Percentiles rank a stretch among this genome's conserved stretches.
These are phyloP conservation scores for Starmera amethionina DNA, from an alignment of 805 yeast species.

Conservation along the genomic window DNA sequence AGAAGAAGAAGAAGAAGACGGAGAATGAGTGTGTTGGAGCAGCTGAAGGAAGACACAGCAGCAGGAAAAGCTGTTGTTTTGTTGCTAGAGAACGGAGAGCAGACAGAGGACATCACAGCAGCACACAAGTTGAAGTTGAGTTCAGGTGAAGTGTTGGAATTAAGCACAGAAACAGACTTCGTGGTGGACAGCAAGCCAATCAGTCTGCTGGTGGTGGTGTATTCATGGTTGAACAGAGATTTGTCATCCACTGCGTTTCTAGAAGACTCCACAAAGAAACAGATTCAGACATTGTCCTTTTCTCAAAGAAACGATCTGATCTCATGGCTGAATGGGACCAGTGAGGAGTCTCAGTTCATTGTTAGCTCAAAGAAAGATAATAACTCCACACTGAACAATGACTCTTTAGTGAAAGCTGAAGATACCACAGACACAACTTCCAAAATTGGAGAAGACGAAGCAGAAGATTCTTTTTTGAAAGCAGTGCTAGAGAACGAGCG, in stretches of 20 bases:
- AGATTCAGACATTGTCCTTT: constrained; percentile 66
- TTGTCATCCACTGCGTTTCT: constrained; percentile 76
- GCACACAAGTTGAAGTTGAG: constrained; percentile 24
- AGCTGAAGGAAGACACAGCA: constrained; percentile 21
- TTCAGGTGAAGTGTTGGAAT: constrained; percentile 16
- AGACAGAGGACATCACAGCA: constrained; percentile 25
- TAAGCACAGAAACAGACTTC: constrained; percentile 46
- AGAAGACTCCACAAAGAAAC: constrained; percentile 53
- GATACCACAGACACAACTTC: constrained; percentile 8
- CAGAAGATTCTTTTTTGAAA: constrained; percentile 27
- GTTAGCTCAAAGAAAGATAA: constrained; percentile 3
- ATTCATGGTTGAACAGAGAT: constrained; percentile 72
- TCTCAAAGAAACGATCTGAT: constrained; percentile 77
- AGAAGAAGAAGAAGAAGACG: not conserved
- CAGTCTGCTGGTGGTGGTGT: constrained; percentile 50
- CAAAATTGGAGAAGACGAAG: constrained; percentile 22
- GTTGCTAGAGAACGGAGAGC: constrained; percentile 15
- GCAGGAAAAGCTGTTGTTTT: constrained; percentile 11
- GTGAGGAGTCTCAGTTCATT: constrained; percentile 48
- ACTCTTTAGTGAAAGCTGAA: not conserved
- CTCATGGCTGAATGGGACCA: constrained; percentile 69
- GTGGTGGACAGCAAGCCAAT: constrained; percentile 38
- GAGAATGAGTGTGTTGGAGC: not conserved
- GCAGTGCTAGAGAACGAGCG: constrained; percentile 30
- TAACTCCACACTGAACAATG: not conserved